Conservation (phyloP, 805 yeast genomes). For the Ogataea degrootiae region DNA sequence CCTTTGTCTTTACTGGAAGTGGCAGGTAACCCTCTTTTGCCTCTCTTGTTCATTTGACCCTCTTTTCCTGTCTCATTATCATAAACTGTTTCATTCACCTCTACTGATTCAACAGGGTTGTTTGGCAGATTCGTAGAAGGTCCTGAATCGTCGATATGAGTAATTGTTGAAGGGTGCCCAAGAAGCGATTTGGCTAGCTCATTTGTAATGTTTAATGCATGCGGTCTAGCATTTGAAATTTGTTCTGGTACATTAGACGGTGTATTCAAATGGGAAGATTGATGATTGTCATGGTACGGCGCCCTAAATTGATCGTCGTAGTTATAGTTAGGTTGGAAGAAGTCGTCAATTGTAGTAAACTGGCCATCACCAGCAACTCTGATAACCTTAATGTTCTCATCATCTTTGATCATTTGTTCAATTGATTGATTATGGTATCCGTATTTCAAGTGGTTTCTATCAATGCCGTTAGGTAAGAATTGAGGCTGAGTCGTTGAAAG, state of each 20-base stretch:
- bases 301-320: not conserved
- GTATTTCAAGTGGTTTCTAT: constrained; percentile 4
- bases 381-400: constrained; percentile 27
- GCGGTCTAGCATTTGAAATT: not conserved
- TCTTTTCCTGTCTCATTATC: not conserved
- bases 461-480: not conserved
- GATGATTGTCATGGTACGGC: no score
- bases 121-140: not conserved
- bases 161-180: constrained; percentile 11
- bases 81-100: constrained; percentile 5
- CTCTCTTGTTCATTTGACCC: not conserved
- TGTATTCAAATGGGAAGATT: not conserved
- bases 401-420: constrained; percentile 30
- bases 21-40: constrained; percentile 2
- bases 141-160: constrained; percentile 2
- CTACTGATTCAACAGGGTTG: not conserved
- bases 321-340: constrained; percentile 4
- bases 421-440: constrained; percentile 26
- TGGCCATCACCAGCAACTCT: constrained; percentile 25
- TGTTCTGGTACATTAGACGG: not conserved
- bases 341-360: constrained; percentile 28
- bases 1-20: constrained; percentile 4
- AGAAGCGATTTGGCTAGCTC: constrained; percentile 25
- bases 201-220: constrained; percentile 18
- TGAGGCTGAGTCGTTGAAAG: not conserved